Conservation (phyloP, 108 stramenopile species). For the Cyclotella cryptica region DNA sequence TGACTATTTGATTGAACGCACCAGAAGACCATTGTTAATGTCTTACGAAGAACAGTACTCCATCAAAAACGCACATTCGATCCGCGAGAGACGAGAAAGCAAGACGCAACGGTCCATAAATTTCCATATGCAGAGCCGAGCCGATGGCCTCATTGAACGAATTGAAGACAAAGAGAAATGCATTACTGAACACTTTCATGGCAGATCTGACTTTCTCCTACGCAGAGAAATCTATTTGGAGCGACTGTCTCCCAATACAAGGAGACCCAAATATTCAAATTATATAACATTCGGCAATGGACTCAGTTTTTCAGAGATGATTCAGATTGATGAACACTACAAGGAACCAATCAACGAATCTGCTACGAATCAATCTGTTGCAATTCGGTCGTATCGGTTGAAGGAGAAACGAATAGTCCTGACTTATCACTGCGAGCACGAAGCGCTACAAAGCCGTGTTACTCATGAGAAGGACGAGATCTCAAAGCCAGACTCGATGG, state of each 20-base stretch:
- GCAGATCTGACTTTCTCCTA: slow-evolving; percentile 31
- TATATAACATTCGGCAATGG: slow-evolving; percentile 5
- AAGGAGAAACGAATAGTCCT: slow-evolving; percentile 22
- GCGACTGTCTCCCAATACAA: not conserved
- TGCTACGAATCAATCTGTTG: not conserved
- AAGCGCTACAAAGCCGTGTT: slow-evolving; percentile 21
- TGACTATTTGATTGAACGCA: slow-evolving; percentile 61
- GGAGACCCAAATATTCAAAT: slow-evolving; percentile 12
- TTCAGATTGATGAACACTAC: slow-evolving; percentile 27
- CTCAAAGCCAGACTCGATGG: slow-evolving; percentile 19
- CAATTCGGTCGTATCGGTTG: slow-evolving; percentile 19
- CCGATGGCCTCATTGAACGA: slow-evolving; percentile 59
- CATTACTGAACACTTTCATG: slow-evolving; percentile 32
- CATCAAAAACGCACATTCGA: slow-evolving; percentile 41
- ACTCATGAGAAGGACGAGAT: slow-evolving; percentile 11
- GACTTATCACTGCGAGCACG: slow-evolving; percentile 25
- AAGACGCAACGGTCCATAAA: not conserved
- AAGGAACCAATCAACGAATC: slow-evolving; percentile 7
- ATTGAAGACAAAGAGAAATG: slow-evolving; percentile 22
- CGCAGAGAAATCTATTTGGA: slow-evolving; percentile 17
- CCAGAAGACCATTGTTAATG: slow-evolving; percentile 52
- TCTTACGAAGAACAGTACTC: slow-evolving; percentile 60
- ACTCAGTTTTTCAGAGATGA: slow-evolving; percentile 7
- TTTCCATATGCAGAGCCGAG: slow-evolving; percentile 56
- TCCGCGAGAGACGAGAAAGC: slow-evolving; percentile 13